Percentiles rank a stretch among this genome's conserved stretches.
Evolutionary conservation across 1,139 yeast genomes (phyloP).

Genomic region (Lodderomyces orthopsilosis): DNA sequence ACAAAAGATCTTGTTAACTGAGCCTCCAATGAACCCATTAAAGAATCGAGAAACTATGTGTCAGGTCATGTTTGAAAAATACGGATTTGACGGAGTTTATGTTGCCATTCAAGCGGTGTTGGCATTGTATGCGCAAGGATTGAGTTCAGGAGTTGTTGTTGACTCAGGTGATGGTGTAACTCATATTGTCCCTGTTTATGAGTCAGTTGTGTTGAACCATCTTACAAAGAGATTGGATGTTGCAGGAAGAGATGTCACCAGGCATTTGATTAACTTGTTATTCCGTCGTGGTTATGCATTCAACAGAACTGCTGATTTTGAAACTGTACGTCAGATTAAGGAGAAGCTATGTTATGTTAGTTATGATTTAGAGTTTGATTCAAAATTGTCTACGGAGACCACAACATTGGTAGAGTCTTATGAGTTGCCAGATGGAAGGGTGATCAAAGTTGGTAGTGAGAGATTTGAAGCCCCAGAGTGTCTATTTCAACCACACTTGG

Average conservation of each 20-base stretch:
- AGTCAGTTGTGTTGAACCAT: conserved; percentile 91
- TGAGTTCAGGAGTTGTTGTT: conserved; percentile 97
- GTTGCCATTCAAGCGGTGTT: conserved; percentile 98
- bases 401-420: conserved; percentile 88
- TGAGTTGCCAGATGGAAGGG: conserved; percentile 95
- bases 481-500: conserved; percentile 92
- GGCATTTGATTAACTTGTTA: conserved; percentile 84
- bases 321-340: conserved; percentile 95
- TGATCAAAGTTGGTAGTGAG: conserved; percentile 91
- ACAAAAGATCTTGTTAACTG: conserved; percentile 81
- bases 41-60: conserved; percentile 94
- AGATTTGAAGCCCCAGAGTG: conserved; percentile 98
- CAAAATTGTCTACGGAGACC: conserved; percentile 86
- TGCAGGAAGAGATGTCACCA: conserved; percentile 97
- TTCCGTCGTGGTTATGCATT: conserved; percentile 97
- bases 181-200: conserved; percentile 97
- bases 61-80: conserved; percentile 95
- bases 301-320: conserved; percentile 97
- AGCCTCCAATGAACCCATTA: conserved; percentile 97
- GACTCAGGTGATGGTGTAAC: conserved; percentile 91
- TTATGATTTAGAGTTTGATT: conserved; percentile 86
- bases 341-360: conserved; percentile 95
- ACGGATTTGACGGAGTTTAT: conserved; percentile 92
- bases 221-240: conserved; percentile 90
- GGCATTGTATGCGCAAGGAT: conserved; percentile 95